Conservation (phyloP, 139 green algal genomes). For the Haematococcus lacustris region DNA sequence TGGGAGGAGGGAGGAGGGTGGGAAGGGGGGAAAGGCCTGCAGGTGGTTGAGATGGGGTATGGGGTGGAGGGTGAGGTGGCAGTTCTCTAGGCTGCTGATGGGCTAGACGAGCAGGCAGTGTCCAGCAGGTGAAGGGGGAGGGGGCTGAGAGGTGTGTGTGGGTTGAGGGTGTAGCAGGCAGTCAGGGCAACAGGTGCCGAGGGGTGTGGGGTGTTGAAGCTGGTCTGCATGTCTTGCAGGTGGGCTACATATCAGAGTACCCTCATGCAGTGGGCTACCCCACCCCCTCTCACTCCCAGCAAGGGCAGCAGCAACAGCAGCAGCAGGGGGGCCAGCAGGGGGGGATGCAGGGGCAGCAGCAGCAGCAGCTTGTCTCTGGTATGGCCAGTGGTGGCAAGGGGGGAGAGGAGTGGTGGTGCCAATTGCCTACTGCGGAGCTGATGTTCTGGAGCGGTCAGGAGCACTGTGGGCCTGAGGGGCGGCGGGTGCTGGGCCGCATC, state of each 20-base stretch:
- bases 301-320: background rate
- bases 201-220: no score
- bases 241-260: conserved; percentile 68
- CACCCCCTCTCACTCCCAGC: background rate
- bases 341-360: background rate
- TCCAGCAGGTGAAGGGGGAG: no score
- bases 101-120: no score
- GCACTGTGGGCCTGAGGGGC: conserved; percentile 10
- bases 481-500: conserved; percentile 40
- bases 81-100: no score
- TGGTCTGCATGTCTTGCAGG: conserved; percentile 28
- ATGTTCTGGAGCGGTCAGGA: conserved; percentile 40
- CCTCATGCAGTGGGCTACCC: conserved; percentile 28
- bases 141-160: no score
- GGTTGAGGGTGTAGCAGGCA: no score
- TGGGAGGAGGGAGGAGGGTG: no score
- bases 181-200: no score
- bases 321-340: background rate
- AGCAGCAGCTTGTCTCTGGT: background rate
- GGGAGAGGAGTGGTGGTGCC: background rate
- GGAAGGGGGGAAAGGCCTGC: no score
- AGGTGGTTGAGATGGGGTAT: no score
- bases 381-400: background rate
- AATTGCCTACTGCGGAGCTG: conserved; percentile 18
- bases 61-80: no score